Evolutionary conservation across 176 grass and related monocot species (phyloP).

Genomic region (Musa beccarii): DNA sequence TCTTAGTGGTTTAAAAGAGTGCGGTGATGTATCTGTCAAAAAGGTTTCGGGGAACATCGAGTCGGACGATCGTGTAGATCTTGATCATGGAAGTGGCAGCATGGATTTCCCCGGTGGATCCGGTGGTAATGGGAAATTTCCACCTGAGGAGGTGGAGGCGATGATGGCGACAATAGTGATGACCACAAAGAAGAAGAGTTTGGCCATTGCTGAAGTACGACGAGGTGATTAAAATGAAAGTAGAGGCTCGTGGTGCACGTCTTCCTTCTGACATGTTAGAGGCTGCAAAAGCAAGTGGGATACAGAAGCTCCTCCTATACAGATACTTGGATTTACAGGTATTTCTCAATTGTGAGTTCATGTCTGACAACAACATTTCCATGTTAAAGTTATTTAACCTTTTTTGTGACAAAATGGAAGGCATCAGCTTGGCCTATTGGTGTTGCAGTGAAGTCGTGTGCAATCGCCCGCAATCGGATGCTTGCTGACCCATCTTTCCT

Average conservation of each 20-base stretch:
- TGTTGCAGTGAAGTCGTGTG: conserved; percentile 43
- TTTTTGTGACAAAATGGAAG: conserved; percentile 25
- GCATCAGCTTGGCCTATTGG: conserved; percentile 68
- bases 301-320: conserved; percentile 52
- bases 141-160: conserved; percentile 6
- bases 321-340: conserved; percentile 82
- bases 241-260: conserved; percentile 32
- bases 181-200: conserved; percentile 41
- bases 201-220: conserved; percentile 58
- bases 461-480: conserved; percentile 75
- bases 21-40: neutral
- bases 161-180: neutral
- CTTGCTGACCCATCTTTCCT: conserved; percentile 88
- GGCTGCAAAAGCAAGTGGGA: conserved; percentile 51
- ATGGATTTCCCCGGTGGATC: conserved; percentile 11
- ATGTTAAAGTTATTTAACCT: neutral
- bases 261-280: conserved; percentile 68
- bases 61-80: neutral
- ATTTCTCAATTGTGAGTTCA: neutral
- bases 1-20: neutral
- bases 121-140: conserved; percentile 24
- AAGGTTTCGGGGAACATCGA: neutral
- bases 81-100: conserved; percentile 10
- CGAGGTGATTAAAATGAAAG: conserved; percentile 49
- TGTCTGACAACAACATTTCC: neutral